Base-by-base conservation (phyloP, 2,329 filamentous ascomycete genomes). In the Ceratocystis harringtonii region DNA sequence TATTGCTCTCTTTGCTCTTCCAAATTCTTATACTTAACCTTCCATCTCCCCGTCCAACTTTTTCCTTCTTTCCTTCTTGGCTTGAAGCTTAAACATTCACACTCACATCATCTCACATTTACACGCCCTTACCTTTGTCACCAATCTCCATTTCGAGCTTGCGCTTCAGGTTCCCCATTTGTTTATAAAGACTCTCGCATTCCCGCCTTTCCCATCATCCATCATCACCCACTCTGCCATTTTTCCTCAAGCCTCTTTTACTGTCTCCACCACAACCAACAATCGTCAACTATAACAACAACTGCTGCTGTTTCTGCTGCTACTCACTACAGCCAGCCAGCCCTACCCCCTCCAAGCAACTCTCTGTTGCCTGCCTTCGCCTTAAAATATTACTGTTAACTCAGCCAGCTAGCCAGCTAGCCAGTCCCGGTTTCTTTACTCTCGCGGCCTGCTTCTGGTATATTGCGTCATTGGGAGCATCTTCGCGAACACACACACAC, bases 161-260 rank as follows among this genome's bases (percentile, higher is more conserved):
- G 36, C 36, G 36, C 36, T 41, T 41, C 36, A 41, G 36, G 36
- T 41, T 10, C 10, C 36, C 36, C 36, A 41, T 62, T 22, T 28
- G 55, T 58, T 58, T 32, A 58, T 58, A 58, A 41, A 58, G 55
- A 58, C 55, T 17, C 55, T 30, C 17, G 28, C 28, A 58, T 58
- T 30, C 30, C 55, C 55, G 10, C 28, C 52, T 6, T 28, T 25
- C 28, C 52, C 32, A 17, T 36, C 48, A 10, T 52, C n/a, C n/a
- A 17, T 36, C 48, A 10, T 52, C n/a, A 3, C 1, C n/a, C 5
- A 8, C n/a, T 52, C 22, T n/a, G n/a, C 48, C 22, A n/a, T 52
- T 52, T 7, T 8, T 25, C n/a, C 10, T 52, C 15, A 52, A 19
- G n/a, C n/a, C 22, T 52, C 22, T 52, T 50, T 52, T 25, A 8